A percentile compares a stretch with the other conserved stretches of the same genome.
These are phyloP conservation scores for Pugionium cornutum DNA, from an alignment of 345 rosid genomes.

Conservation along the genomic window DNA sequence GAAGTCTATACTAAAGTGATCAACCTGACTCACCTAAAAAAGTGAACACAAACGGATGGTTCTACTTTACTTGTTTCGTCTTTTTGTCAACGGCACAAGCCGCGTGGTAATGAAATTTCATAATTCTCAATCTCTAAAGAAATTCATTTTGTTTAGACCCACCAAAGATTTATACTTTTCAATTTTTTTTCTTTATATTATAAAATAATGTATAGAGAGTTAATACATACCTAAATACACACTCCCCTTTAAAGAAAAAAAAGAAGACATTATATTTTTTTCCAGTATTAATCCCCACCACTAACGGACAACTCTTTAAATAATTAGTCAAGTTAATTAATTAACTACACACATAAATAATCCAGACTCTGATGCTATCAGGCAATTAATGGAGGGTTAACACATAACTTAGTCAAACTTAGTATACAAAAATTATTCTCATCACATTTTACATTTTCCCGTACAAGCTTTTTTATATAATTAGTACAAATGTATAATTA, in stretches of 20 bases:
- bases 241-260: conserved; percentile 3
- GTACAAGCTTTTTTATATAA: conserved; percentile 9
- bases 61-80: conserved; percentile 7
- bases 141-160: background rate
- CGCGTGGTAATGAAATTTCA: too few species aligned
- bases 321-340: conserved; percentile 27
- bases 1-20: too few species aligned
- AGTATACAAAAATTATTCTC: background rate
- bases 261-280: background rate
- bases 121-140: too few species aligned
- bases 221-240: conserved; percentile 18
- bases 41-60: conserved; percentile 25
- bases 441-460: conserved; percentile 14
- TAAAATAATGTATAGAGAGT: background rate
- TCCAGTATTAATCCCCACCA: conserved; percentile 26
- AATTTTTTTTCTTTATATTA: background rate
- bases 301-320: conserved; percentile 28
- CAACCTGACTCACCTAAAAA: too few species aligned
- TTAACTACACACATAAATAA: conserved; percentile 4
- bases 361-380: conserved; percentile 6
- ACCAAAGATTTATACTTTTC: too few species aligned
- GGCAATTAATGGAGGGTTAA: conserved; percentile 11
- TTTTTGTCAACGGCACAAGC: conserved; percentile 31
- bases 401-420: conserved; percentile 30
- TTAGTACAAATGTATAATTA: conserved; percentile 13